Conservation (phyloP, 208 protist genomes). For the Crithidia thermophila region DNA sequence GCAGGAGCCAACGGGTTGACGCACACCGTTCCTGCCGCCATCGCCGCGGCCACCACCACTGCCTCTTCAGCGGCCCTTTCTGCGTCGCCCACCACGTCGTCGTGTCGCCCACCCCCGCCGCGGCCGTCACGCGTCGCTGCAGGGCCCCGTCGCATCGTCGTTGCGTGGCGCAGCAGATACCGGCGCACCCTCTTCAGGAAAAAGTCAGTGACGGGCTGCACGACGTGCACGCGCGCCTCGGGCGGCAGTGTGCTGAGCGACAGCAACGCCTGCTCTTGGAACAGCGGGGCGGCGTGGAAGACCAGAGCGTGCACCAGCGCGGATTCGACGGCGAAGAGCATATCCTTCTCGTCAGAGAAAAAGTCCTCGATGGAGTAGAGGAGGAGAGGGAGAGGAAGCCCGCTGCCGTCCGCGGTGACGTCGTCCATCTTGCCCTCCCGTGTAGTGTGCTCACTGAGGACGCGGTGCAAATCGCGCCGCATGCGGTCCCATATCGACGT, state of each 20-base stretch:
- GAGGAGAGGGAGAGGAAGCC: constrained; percentile 30
- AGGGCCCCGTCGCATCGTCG: constrained; percentile 20
- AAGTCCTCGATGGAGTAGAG: constrained; percentile 49
- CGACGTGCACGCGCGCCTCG: constrained; percentile 50
- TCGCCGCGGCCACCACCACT: constrained; percentile 47
- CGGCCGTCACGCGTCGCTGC: neutral
- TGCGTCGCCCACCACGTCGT: neutral
- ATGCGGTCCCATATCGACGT: constrained; percentile 17
- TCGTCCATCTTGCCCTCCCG: neutral
- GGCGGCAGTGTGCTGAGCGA: constrained; percentile 57
- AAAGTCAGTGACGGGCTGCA: constrained; percentile 61
- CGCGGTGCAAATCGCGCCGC: constrained; percentile 22
- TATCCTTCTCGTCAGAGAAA: constrained; percentile 39
- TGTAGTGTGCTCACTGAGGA: neutral
- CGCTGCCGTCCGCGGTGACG: neutral
- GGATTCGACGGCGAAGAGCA: constrained; percentile 62
- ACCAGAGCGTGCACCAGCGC: constrained; percentile 42
- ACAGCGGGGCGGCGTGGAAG: constrained; percentile 1
- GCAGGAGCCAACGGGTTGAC: constrained; percentile 22
- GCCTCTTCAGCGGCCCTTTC: constrained; percentile 28
- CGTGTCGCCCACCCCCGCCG: neutral
- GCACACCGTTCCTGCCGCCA: constrained; percentile 48
- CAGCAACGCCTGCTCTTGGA: constrained; percentile 66
- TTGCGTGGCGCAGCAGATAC: constrained; percentile 21
- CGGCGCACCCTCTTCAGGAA: constrained; percentile 21